Evolutionary conservation across 768 basidiomycete genomes (phyloP), one percentile per base, ranked within the genome.

Genomic region (Lactarius hengduanensis): DNA sequence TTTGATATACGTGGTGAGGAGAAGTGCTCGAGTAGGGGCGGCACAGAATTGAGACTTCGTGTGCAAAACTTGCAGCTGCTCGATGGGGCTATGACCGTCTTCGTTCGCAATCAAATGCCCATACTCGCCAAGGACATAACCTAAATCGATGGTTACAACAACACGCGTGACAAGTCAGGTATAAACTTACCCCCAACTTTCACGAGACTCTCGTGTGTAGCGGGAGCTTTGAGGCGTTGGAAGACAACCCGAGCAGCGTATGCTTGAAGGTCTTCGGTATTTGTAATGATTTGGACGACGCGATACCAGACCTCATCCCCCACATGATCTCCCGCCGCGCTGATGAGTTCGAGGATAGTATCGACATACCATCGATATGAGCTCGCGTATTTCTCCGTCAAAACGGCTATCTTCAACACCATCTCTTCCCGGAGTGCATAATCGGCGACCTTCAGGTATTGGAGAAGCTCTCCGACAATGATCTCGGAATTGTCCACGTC

Each of bases 271-370:
- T 98, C 94, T 75, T 98, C 96, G 28, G 97, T 99, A 74, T 99
- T 99, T 56, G 94, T 98, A 57, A 97, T 93, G 67, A 99, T 98
- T 75, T 98, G 97, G 32, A 99, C 91, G 59, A 99, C 95, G 61
- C 97, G 92, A 77, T 97, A 98, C 97, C 97, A 99, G 40, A 99
- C 97, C 80, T 98, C 97, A 70, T 98, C 96, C 56, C 97, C 97
- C 61, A 99, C 96, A 74, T 99, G 95, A 73, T 99, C 97, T 62
- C 97, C 97, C 13, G 97, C 97, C 47, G 94, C 89, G 74, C 91
- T 93, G 75, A 99, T 96, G 64, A 99, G 86, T 73, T 95, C 90
- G 71, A 99, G 79, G 74, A 98, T 93, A 70, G 95, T 99, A 77
- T 99, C 96, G 64, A 99, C 93, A 80, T 99, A 98, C 96, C 96